phyloP scores from a whole-genome alignment of 495 filamentous ascomycete species.

The Tuber brumale region DNA sequence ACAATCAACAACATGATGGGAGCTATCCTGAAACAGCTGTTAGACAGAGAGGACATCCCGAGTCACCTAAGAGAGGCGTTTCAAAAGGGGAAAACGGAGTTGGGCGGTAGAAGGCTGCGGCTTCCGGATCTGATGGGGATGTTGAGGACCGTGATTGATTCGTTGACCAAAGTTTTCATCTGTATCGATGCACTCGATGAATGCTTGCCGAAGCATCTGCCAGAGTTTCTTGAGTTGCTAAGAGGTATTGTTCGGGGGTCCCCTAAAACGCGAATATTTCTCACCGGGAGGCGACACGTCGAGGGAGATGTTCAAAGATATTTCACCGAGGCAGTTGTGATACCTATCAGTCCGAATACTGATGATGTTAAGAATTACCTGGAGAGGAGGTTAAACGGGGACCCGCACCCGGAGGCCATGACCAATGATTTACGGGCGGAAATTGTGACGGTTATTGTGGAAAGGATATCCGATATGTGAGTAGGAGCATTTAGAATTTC shows the following conservation, averaged over 20 bases:
- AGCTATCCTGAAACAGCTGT: neutral
- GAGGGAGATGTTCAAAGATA: neutral
- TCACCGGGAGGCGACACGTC: neutral
- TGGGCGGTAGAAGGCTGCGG: neutral
- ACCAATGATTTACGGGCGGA: neutral
- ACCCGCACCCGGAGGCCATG: neutral
- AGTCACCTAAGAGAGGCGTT: accelerated
- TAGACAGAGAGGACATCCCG: neutral
- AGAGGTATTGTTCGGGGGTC: neutral
- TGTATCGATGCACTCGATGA: neutral
- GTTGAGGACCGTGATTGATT: neutral
- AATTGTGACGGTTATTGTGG: neutral
- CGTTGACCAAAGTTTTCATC: neutral
- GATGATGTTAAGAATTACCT: neutral
- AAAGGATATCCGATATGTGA: neutral
- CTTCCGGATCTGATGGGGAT: neutral
- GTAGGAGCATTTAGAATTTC: neutral
- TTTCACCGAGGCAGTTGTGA: neutral
- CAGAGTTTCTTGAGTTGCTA: neutral
- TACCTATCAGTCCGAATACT: neutral
- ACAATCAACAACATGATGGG: neutral
- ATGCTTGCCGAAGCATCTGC: neutral
- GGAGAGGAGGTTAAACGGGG: neutral
- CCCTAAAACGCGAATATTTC: neutral
- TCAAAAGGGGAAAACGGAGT: neutral